Percentiles rank a stretch among this genome's conserved stretches.
These are phyloP conservation scores for Cupressus sempervirens DNA, from an alignment of 75 land plant species.

Conservation along the genomic window DNA sequence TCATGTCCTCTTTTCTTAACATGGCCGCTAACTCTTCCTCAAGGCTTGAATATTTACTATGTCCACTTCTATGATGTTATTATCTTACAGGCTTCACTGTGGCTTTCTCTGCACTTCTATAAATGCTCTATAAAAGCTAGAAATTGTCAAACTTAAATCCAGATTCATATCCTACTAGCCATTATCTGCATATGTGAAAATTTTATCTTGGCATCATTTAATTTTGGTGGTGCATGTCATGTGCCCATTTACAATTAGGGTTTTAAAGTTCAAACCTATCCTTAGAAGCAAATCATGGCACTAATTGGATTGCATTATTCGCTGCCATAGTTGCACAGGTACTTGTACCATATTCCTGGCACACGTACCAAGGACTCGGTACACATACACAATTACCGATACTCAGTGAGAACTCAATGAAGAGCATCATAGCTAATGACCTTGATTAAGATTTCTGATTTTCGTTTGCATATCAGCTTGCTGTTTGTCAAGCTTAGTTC, in stretches of 20 bases:
- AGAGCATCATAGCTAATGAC: too few species aligned
- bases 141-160: neutral
- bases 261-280: neutral
- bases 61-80: neutral
- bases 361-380: too few species aligned
- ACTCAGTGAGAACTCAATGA: too few species aligned
- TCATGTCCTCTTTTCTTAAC: neutral
- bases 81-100: neutral
- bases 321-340: too few species aligned
- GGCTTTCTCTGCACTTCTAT: neutral
- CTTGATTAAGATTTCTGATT: too few species aligned
- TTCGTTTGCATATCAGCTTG: too few species aligned
- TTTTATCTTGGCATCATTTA: neutral
- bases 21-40: neutral
- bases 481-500: too few species aligned
- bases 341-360: too few species aligned
- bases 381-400: too few species aligned
- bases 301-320: neutral
- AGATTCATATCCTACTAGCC: neutral
- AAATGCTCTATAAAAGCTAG: neutral
- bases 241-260: neutral
- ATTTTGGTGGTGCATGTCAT: neutral
- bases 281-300: neutral
- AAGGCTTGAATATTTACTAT: neutral
- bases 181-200: neutral